Evolutionary conservation across 2,329 filamentous ascomycete genomes (phyloP).

Genomic region (Microcyclospora pomicola): DNA sequence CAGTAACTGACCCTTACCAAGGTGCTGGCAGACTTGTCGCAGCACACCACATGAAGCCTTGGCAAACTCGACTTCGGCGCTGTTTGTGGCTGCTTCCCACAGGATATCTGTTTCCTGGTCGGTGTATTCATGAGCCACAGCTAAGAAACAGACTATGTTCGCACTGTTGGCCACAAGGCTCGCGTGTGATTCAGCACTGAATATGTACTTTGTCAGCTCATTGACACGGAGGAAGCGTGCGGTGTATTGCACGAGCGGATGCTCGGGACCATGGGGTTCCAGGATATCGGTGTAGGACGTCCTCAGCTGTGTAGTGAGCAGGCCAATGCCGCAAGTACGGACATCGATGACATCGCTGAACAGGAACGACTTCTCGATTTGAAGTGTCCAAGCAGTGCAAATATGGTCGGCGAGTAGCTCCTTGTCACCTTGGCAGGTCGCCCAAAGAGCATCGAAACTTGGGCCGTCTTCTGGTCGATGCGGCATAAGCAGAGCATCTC

Average conservation of each 20-base stretch:
- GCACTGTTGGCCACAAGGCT: constrained; percentile 70
- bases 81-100: constrained; percentile 70
- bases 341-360: constrained; percentile 82
- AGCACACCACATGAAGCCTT: constrained; percentile 65
- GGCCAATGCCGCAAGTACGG: constrained; percentile 62
- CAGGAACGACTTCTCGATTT: constrained; percentile 55
- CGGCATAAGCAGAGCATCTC: constrained; percentile 8
- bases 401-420: constrained; percentile 33
- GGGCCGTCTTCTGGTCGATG: constrained; percentile 1
- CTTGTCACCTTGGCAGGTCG: constrained; percentile 7
- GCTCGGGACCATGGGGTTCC: constrained; percentile 28
- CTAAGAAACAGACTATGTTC: constrained; percentile 77
- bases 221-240: constrained; percentile 55
- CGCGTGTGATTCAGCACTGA: constrained; percentile 82
- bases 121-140: constrained; percentile 63
- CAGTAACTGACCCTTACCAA: constrained; percentile 34
- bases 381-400: constrained; percentile 54
- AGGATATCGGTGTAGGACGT: constrained; percentile 45
- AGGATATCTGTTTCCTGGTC: constrained; percentile 61
- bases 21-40: constrained; percentile 32
- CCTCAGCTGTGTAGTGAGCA: constrained; percentile 42
- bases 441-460: constrained; percentile 3
- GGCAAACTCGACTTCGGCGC: constrained; percentile 72
- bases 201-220: constrained; percentile 69
- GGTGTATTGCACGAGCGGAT: constrained; percentile 51